Evolutionary conservation across 2,329 filamentous ascomycete genomes (phyloP).

Genomic region (Colletotrichum spaethianum): DNA sequence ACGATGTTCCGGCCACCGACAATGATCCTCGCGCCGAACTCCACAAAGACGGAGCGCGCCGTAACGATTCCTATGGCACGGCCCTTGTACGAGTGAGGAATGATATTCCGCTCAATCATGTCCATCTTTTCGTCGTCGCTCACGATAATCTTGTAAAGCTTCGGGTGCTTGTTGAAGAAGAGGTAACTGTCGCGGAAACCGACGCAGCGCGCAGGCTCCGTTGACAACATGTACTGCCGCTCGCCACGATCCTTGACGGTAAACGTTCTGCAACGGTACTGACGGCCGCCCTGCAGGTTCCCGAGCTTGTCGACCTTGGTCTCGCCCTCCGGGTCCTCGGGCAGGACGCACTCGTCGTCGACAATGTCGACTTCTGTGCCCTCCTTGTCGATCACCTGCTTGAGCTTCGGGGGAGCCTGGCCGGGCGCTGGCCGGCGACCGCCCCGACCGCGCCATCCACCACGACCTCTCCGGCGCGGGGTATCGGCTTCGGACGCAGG

Average conservation of each 20-base stretch:
- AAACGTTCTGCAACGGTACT: conserved; percentile 97
- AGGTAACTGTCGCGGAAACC: conserved; percentile 98
- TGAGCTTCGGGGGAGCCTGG: conserved; percentile 80
- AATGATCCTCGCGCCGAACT: conserved; percentile 95
- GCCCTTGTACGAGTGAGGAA: conserved; percentile 98
- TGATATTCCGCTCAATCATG: conserved; percentile 94
- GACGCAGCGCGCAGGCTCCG: conserved; percentile 95
- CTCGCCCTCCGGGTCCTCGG: conserved; percentile 90
- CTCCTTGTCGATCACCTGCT: conserved; percentile 92
- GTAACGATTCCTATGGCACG: conserved; percentile 97
- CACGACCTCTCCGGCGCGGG: conserved; percentile 75
- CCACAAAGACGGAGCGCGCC: conserved; percentile 94
- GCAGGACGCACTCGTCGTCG: conserved; percentile 91
- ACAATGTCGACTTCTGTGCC: conserved; percentile 92
- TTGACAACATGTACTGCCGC: conserved; percentile 97
- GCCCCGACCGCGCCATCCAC: conserved; percentile 79
- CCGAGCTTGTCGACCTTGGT: conserved; percentile 94
- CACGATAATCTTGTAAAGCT: conserved; percentile 98
- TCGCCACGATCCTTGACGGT: conserved; percentile 88
- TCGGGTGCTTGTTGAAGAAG: conserved; percentile 98
- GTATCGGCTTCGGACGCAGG: conserved; percentile 69
- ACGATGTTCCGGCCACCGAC: conserved; percentile 88
- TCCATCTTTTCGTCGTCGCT: conserved; percentile 98
- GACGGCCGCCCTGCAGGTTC: conserved; percentile 83
- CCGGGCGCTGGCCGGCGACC: conserved; percentile 78